Evolutionary conservation across 768 basidiomycete genomes (phyloP).

Genomic region (Rossbeevera mucosa): DNA sequence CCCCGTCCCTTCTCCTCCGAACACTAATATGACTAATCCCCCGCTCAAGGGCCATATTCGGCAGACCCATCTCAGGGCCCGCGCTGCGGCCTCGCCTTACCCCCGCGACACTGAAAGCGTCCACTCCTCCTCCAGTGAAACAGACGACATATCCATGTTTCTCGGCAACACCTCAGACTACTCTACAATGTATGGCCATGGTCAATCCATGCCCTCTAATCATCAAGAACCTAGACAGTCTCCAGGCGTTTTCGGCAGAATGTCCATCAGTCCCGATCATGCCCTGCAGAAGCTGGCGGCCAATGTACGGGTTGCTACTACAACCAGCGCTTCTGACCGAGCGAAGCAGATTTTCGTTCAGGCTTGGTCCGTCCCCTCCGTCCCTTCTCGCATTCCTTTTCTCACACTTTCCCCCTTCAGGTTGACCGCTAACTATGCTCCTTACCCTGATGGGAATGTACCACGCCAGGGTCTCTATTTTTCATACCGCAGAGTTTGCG

Average conservation of each 20-base stretch:
- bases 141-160: conserved; percentile 84
- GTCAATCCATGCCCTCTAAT: conserved; percentile 36
- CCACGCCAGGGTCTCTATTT: conserved; percentile 92
- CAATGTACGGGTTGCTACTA: conserved; percentile 83
- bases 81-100: conserved; percentile 79
- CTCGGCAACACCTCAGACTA: conserved; percentile 60
- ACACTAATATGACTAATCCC: conserved; percentile 68
- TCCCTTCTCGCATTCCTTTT: conserved; percentile 13
- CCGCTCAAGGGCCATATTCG: conserved; percentile 75
- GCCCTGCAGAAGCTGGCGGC: conserved; percentile 81
- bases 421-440: conserved; percentile 85
- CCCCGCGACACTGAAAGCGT: conserved; percentile 82
- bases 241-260: conserved; percentile 69
- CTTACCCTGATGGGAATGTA: conserved; percentile 89
- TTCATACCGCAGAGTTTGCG: conserved; percentile 86
- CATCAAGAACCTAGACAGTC: conserved; percentile 51
- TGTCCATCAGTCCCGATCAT: conserved; percentile 73
- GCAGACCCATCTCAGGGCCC: conserved; percentile 72
- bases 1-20: conserved; percentile 65
- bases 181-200: conserved; percentile 56
- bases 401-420: conserved; percentile 38
- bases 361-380: conserved; percentile 62
- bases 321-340: conserved; percentile 85
- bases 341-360: conserved; percentile 93
- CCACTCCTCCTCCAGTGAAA: conserved; percentile 83